Evolutionary conservation across 2,329 filamentous ascomycete genomes (phyloP), one percentile per base, ranked within the genome.

Genomic region (Colletotrichum sojae): DNA sequence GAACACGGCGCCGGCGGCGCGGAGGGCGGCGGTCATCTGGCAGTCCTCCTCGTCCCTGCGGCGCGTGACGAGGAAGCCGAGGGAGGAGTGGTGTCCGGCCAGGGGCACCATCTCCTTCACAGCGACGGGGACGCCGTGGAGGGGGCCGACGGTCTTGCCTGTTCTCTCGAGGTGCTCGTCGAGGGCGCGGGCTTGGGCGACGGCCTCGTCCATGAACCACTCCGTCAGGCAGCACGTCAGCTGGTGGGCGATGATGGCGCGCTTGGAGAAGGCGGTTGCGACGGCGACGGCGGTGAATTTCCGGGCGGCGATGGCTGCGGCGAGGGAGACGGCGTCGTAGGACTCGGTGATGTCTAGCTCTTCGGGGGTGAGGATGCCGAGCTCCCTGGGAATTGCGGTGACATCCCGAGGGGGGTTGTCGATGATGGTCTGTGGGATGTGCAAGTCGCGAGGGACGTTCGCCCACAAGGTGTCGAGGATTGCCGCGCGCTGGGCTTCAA

Each of bases 101-200:
- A 89, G 75, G 36, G 88, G 85, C 76, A 90, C 87, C 69, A 89
- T 87, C 74, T 90, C 88, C 73, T 91, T 91, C 66, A 91, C 80
- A 3, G 87, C 76, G 49, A 79, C 55, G 16, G 78, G 78, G 2
- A 80, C 78, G 18, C 89, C 89, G 77, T 91, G 89, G 5, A 91
- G 80, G 9, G 88, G 88, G 0, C 89, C 89, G 13, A 86, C 73
- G 1, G 84, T 78, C 71, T 78, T 76, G 3, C 83, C 81, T 3
- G 81, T 81, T 12, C 73, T 70, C 6, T 73, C 72, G 1, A 83
- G 74, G 63, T 85, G 74, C 0, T 78, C 75, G 72, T 89, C 87
- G 1, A 87, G 75, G 4, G 74, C 31, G 27, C 71, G 71, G 0
- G 79, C 79, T 18, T 56, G 72, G 6, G 63, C 70, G 1, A 75